Conservation (phyloP, 495 filamentous ascomycete species). For the Neurospora sp. region DNA sequence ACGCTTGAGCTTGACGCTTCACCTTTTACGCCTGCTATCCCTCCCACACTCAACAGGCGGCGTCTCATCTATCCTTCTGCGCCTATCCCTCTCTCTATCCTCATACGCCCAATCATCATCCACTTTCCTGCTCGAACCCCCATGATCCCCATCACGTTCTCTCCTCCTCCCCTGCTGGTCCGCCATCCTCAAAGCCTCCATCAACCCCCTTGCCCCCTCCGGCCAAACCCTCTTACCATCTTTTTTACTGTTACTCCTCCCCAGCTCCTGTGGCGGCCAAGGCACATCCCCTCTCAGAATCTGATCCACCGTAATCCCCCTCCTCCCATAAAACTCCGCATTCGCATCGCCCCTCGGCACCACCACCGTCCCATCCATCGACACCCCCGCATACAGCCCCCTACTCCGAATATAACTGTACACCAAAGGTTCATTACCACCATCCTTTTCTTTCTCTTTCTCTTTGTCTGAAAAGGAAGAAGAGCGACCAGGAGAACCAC, state of each 20-base stretch:
- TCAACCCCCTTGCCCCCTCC: constrained; percentile 32
- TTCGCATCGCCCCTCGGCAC: constrained; percentile 71
- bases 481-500: background rate
- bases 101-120: constrained; percentile 25
- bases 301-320: constrained; percentile 41
- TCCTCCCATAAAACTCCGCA: constrained; percentile 59
- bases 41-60: background rate
- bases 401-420: constrained; percentile 73
- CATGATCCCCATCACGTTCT: constrained; percentile 24
- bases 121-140: constrained; percentile 1
- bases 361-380: constrained; percentile 66
- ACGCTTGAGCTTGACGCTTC: background rate
- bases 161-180: constrained; percentile 59
- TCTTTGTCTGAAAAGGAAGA: background rate
- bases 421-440: constrained; percentile 36
- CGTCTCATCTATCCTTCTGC: background rate
- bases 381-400: constrained; percentile 65
- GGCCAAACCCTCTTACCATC: constrained; percentile 18
- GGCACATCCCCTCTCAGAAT: constrained; percentile 56
- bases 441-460: constrained; percentile 7
- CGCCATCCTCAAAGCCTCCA: constrained; percentile 61
- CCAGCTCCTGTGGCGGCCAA: background rate
- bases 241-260: too few relatives aligned
- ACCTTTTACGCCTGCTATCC: background rate
- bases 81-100: constrained; percentile 35